Evolutionary conservation across 148 eudicot genomes (phyloP).

Genomic region (Amaranthus palmeri): DNA sequence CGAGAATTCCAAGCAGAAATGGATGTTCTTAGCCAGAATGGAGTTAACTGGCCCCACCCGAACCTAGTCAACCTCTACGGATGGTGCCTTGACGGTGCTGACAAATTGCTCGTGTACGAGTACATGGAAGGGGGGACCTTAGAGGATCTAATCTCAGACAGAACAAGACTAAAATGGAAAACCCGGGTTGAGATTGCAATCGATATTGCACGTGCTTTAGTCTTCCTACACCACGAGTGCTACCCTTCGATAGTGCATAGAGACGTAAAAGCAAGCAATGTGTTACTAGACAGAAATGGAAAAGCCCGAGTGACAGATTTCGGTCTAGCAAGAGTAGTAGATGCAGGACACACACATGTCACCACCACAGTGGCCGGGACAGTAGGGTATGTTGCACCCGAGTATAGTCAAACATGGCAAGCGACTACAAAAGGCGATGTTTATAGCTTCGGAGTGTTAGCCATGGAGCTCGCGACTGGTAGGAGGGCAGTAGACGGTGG

Average conservation of each 20-base stretch:
- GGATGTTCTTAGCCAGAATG: slow-evolving; percentile 70
- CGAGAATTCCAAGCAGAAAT: slow-evolving; percentile 84
- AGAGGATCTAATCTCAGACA: slow-evolving; percentile 61
- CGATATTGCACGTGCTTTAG: slow-evolving; percentile 75
- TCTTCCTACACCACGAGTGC: slow-evolving; percentile 85
- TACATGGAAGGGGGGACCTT: slow-evolving; percentile 92
- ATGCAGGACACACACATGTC: slow-evolving; percentile 73
- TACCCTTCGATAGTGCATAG: slow-evolving; percentile 76
- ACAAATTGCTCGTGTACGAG: slow-evolving; percentile 78
- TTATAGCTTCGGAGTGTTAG: slow-evolving; percentile 84
- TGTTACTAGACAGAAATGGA: slow-evolving; percentile 62
- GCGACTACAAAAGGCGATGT: slow-evolving; percentile 98
- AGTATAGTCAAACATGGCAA: slow-evolving; percentile 89
- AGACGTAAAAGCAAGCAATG: slow-evolving; percentile 95
- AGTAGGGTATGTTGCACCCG: slow-evolving; percentile 91
- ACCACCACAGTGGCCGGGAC: slow-evolving; percentile 94
- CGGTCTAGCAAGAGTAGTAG: slow-evolving; percentile 75
- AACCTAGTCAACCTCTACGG: slow-evolving; percentile 89
- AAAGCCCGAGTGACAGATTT: slow-evolving; percentile 87
- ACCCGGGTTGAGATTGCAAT: slow-evolving; percentile 54
- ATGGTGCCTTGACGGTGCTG: slow-evolving; percentile 85
- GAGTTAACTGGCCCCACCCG: slow-evolving; percentile 85
- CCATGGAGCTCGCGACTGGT: slow-evolving; percentile 89
- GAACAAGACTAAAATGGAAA: slow-evolving; percentile 46
- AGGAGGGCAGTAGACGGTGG: slow-evolving; percentile 79